phyloP scores from a whole-genome alignment of 73 alveolate genomes.

The Paramecium biaurelia region DNA sequence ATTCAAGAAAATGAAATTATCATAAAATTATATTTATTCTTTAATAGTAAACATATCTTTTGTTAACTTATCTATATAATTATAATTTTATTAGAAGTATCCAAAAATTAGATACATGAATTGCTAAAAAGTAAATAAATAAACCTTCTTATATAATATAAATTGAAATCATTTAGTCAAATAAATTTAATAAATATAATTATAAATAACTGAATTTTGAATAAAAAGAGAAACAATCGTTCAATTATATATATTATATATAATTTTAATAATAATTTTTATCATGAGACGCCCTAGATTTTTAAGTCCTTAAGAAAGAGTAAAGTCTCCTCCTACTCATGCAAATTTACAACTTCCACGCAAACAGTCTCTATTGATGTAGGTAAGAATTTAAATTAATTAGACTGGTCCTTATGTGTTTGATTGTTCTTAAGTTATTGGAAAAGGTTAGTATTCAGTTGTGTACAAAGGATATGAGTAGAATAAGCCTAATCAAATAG shows the following conservation, averaged over 20 bases:
- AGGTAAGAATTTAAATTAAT: neutral
- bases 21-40: neutral
- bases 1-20: neutral
- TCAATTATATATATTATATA: neutral
- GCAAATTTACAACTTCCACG: neutral
- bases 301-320: constrained; percentile 49
- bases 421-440: constrained; percentile 13
- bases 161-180: no score
- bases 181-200: no score
- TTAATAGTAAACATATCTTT: neutral
- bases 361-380: neutral
- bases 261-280: neutral
- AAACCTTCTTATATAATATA: no score
- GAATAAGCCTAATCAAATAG: neutral
- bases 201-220: neutral
- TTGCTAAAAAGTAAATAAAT: no score
- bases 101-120: no score
- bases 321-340: constrained; percentile 11
- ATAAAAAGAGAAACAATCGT: neutral
- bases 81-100: no score
- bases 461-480: neutral
- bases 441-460: constrained; percentile 17
- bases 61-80: no score
- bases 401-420: constrained; percentile 28
- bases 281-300: constrained; percentile 32